Base-by-base conservation (phyloP, 176 grass and related monocot genomes). In the Eragrostis nindensis region DNA sequence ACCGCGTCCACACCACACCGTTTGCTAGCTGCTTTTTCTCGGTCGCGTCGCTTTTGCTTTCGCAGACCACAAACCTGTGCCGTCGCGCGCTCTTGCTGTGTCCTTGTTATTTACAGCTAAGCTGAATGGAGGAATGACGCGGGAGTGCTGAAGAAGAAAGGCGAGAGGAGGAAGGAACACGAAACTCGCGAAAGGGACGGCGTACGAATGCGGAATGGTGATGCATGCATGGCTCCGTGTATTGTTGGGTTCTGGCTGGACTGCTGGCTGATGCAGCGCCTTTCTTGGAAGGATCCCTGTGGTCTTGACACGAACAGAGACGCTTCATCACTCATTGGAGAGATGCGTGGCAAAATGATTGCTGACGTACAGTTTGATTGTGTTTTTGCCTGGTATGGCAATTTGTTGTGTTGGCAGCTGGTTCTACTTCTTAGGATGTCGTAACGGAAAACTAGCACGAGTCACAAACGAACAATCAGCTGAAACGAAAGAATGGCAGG, bases 11-110 rank as follows among this genome's bases (percentile, higher is more conserved):
- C 60, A n/a, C n/a, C n/a, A n/a, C n/a, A 47, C 46, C 12, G 10
- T 47, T 47, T 21, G 41, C 0, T n/a, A n/a, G n/a, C n/a, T n/a
- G 39, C 69, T 80, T 19, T 53, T 50, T 25, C 14, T 36, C 44
- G 2, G n/a, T 4, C 66, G 1, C 46, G 4, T 2, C 47, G 52
- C 68, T 87, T 70, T 74, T 18, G 63, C 85, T 82, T 87, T 77
- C 71, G 36, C 46, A 8, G 44, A 17, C 45, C 62, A 57, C 24
- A 11, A 9, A 19, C 11, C 70, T 9, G 36, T 17, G 54, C 19
- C 38, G 36, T 61, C 52, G 50, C 42, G n/a, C n/a, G n/a, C 50
- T 57, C 36, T 57, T 29, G 60, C 16, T 8, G 1, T 11, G 40
- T 40, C 29, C 21, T 53, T 12, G 9, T 11, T 46, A 8, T 52